These are phyloP conservation scores for Fusarium equiseti DNA, from an alignment of 2,329 filamentous ascomycete species.

Conservation along the genomic window DNA sequence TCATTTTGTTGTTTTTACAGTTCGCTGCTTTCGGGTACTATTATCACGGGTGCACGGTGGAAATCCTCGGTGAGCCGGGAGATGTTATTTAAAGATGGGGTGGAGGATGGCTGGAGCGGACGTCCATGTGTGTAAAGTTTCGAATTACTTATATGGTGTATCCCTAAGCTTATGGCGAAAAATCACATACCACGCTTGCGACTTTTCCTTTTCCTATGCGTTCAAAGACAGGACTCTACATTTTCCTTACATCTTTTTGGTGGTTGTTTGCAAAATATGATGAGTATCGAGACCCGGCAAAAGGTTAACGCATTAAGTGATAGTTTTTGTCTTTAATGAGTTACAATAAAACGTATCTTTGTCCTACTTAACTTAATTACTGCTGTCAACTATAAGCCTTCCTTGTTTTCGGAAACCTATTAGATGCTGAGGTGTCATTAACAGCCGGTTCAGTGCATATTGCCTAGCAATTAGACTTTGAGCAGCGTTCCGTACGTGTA, in stretches of 20 bases:
- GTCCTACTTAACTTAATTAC: not conserved
- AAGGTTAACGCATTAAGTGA: constrained; percentile 28
- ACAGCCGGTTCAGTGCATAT: not conserved
- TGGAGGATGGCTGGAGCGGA: constrained; percentile 27
- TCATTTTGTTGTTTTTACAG: constrained; percentile 34
- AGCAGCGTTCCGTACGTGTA: not conserved
- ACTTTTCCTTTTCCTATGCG: constrained; percentile 31
- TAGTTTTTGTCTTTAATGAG: constrained; percentile 20
- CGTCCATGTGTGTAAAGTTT: constrained; percentile 41
- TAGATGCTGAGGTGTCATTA: not conserved
- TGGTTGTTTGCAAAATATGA: constrained; percentile 6
- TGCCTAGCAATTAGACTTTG: not conserved
- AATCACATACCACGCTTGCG: constrained; percentile 47
- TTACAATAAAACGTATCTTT: constrained; percentile 28
- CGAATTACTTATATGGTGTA: constrained; percentile 44
- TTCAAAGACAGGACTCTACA: constrained; percentile 31
- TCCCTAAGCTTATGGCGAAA: constrained; percentile 46
- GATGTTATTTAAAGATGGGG: constrained; percentile 36
- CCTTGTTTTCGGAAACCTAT: not conserved
- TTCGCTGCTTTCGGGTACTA: constrained; percentile 28
- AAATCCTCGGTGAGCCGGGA: constrained; percentile 26
- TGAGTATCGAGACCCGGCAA: constrained; percentile 9
- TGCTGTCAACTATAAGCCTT: not conserved
- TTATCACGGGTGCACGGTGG: constrained; percentile 28
- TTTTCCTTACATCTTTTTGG: constrained; percentile 13